Conservation (phyloP, 208 protist genomes). For the Trypanosoma cruzi region DNA sequence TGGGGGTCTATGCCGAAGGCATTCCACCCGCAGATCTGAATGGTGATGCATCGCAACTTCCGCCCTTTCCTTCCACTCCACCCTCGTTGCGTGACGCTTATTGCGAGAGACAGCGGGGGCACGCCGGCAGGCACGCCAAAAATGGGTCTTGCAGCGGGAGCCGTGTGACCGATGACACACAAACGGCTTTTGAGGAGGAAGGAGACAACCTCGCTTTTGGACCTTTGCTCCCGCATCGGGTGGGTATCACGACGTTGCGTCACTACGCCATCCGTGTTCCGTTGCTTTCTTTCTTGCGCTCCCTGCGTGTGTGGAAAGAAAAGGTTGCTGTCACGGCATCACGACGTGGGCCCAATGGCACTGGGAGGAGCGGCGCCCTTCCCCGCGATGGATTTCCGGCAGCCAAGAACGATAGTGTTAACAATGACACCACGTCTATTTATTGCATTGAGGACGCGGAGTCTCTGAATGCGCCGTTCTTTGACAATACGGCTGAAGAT, state of each 20-base stretch:
- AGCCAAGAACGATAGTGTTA: not conserved
- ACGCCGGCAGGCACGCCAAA: not conserved
- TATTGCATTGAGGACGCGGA: not conserved
- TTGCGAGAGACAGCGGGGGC: conserved; percentile 1
- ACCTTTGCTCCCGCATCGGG: conserved; percentile 53
- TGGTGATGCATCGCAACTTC: conserved; percentile 10
- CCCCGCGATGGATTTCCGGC: no score
- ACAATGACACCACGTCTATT: not conserved
- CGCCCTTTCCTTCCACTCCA: not conserved
- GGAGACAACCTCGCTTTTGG: conserved; percentile 69
- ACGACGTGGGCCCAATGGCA: no score
- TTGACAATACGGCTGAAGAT: conserved; percentile 52
- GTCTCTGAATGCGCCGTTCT: conserved; percentile 37
- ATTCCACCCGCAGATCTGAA: conserved; percentile 7
- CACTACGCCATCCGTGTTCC: conserved; percentile 54
- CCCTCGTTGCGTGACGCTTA: conserved; percentile 15
- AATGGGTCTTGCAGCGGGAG: not conserved
- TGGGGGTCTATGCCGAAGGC: conserved; percentile 40
- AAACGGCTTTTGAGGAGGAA: conserved; percentile 22
- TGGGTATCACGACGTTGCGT: conserved; percentile 43
- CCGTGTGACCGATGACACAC: not conserved
- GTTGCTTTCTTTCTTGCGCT: conserved; percentile 47
- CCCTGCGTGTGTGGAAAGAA: conserved; percentile 40
- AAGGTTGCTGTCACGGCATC: not conserved
- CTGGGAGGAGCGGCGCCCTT: not conserved